Evolutionary conservation across 1,284 basidiomycete genomes (phyloP), one percentile per base, ranked within the genome.

Genomic region (Leccinum griseonigrum): DNA sequence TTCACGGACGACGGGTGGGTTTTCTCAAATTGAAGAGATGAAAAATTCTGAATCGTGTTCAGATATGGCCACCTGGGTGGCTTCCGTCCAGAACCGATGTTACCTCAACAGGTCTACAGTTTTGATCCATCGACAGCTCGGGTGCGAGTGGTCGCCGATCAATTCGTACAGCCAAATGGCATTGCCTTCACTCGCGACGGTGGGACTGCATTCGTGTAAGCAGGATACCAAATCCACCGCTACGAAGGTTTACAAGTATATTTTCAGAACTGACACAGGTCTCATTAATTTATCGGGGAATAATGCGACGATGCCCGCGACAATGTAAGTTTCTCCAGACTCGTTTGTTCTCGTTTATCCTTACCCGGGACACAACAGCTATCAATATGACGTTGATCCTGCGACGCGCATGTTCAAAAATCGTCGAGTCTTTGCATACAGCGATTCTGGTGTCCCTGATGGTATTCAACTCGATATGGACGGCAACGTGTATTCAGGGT

Each of bases 31-130:
- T 3, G 7, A 3, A 11, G 8, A 10, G 10, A 14, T 3, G 10
- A 32, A 3, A 13, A 6, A 29, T 10, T 6, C 29, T 69, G 29
- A 70, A 14, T 0, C 50, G 9, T 26, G 3, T 40, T 0, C 66
- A 89, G 87, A 29, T 89, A 89, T 63, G 88, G 87, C 88, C 10
- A 76, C 63, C 55, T 86, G 54, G 83, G 85, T 67, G 75, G 80
- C 58, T 93, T 92, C 80, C 83, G 90, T 59, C 83, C 86, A 0
- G 65, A 74, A 0, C 87, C 88, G 1, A 77, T 84, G 48, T 71
- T 92, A 52, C 90, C 88, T 3, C 85, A 82, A 54, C 90, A 92
- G 68, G 87, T 92, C 2, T 93, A 92, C 67, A 81, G 86, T 9
- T 85, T 91, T 64, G 84, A 91, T 68, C 84, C 85, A 10, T 77